Evolutionary conservation across 495 filamentous ascomycete species (phyloP).

Genomic region (Penicillium argentinense): DNA sequence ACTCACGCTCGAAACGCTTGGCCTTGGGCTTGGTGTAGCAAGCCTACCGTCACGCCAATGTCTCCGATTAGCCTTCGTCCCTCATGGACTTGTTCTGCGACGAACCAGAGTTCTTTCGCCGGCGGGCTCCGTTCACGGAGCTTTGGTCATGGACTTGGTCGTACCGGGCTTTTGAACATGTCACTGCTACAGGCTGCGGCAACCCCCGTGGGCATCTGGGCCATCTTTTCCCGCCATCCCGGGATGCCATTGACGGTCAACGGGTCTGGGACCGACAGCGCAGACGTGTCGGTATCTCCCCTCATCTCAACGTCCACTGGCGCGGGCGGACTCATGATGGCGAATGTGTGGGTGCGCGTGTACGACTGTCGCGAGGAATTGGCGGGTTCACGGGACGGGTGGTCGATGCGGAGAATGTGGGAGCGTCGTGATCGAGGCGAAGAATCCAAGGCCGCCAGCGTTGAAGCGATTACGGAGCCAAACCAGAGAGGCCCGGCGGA

Average conservation of each 20-base stretch:
- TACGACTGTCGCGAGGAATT: no score
- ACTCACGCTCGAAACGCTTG: conserved; percentile 83
- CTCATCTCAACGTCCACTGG: conserved; percentile 39
- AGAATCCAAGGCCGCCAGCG: no score
- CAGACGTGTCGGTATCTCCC: conserved; percentile 39
- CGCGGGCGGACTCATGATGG: conserved; percentile 41
- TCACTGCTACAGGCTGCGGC: conserved; percentile 77
- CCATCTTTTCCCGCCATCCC: conserved; percentile 65
- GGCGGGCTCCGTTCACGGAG: background rate
- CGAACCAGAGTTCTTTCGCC: background rate
- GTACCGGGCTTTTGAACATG: conserved; percentile 76
- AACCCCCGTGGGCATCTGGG: conserved; percentile 67
- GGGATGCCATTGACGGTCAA: conserved; percentile 71
- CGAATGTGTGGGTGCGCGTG: conserved; percentile 3
- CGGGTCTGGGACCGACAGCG: conserved; percentile 51
- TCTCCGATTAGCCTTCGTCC: no score
- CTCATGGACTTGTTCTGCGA: conserved; percentile 6
- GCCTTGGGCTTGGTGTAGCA: conserved; percentile 71
- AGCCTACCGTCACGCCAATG: conserved; percentile 26
- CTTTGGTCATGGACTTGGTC: conserved; percentile 11
- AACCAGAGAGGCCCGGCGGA: conserved; percentile 12
- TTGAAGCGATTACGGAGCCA: conserved; percentile 9
- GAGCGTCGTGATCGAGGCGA: no score
- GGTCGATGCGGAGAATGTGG: background rate
- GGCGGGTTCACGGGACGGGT: conserved; percentile 8